Conservation (phyloP, 805 yeast species). For the Metschnikowia proteae region DNA sequence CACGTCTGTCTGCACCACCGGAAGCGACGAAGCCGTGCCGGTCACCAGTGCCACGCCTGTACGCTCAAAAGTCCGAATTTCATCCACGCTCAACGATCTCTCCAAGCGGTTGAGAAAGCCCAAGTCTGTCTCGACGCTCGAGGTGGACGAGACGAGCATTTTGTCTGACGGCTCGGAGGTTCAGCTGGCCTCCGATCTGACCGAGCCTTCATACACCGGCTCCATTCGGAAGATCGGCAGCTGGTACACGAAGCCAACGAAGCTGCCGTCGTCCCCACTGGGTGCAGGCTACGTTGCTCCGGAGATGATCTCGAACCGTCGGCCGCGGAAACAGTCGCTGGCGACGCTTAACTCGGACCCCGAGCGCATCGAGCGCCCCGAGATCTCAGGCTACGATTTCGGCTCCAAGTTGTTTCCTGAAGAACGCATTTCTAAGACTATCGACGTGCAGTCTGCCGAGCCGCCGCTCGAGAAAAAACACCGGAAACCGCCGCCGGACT, state of each 20-base stretch:
- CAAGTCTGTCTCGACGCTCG: slow-evolving; percentile 22
- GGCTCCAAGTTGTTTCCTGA: slow-evolving; percentile 11
- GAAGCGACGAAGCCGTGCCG: neutral
- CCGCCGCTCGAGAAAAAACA: neutral
- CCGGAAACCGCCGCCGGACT: slow-evolving; percentile 1
- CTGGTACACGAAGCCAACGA: slow-evolving; percentile 59
- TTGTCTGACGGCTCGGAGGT: slow-evolving; percentile 26
- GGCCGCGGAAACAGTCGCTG: slow-evolving; percentile 29
- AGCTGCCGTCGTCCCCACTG: slow-evolving; percentile 4
- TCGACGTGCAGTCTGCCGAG: slow-evolving; percentile 6
- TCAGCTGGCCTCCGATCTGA: neutral
- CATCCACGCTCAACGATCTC: slow-evolving; percentile 15
- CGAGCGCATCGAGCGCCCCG: slow-evolving; percentile 10
- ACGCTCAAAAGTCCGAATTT: slow-evolving; percentile 4
- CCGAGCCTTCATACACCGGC: neutral
- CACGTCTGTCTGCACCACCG: neutral
- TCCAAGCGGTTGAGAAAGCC: slow-evolving; percentile 17
- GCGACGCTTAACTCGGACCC: slow-evolving; percentile 14
- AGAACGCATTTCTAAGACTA: slow-evolving; percentile 5
- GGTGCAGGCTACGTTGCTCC: slow-evolving; percentile 43
- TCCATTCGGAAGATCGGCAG: slow-evolving; percentile 48
- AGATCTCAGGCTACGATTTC: slow-evolving; percentile 14
- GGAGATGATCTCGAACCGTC: slow-evolving; percentile 63
- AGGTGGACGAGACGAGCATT: slow-evolving; percentile 24
- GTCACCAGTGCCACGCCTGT: neutral